Evolutionary conservation across 768 basidiomycete species (phyloP), one percentile per base, ranked within the genome.

Genomic region (Termitomyces titanicus): DNA sequence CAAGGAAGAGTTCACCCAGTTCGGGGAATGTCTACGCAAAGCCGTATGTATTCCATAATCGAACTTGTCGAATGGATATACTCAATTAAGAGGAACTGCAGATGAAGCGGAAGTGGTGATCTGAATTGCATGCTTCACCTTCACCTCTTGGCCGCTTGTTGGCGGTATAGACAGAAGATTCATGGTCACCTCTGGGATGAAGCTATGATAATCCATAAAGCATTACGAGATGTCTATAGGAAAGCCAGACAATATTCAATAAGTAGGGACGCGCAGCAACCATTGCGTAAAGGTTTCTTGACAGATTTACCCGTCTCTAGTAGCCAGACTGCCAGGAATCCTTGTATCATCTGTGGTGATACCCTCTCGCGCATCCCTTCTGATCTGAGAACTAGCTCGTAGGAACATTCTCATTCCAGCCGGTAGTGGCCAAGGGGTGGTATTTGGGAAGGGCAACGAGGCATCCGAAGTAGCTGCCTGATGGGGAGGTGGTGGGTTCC

Each of bases 1-100:
- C 73, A 82, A 82, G 48, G 79, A 81, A 2, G 93, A 98, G 70
- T 98, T 97, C 58, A 76, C 76, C 12, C 82, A 82, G 59, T 99
- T 98, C 70, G 88, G 85, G 38, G 75, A 80, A 31, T 99, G 96
- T 68, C 71, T 99, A 31, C 83, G 85, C 45, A 75, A 82, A 60
- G 85, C 86, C 52, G 96, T 97, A 71, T 55, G 84, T 73, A 17
- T 31, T 29, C 34, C 45, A 35, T 38, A 24, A 18, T 50, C 18
- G n/a, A 42, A 40, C 13, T 44, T 29, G 24, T 38, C 10, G 29
- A 29, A 29, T 4, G 15, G 8, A 27, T 43, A 8, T 35, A 29
- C 42, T 48, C n/a, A 37, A 46, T 48, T 24, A 51, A 17, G 9
- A 49, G 46, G 43, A 24, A 42, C 25, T 35, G 13, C 55, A 73